Percentiles rank a stretch among this genome's conserved stretches.
Conservation (phyloP, 441 rosid genomes). For the Adansonia madagascariensis region DNA sequence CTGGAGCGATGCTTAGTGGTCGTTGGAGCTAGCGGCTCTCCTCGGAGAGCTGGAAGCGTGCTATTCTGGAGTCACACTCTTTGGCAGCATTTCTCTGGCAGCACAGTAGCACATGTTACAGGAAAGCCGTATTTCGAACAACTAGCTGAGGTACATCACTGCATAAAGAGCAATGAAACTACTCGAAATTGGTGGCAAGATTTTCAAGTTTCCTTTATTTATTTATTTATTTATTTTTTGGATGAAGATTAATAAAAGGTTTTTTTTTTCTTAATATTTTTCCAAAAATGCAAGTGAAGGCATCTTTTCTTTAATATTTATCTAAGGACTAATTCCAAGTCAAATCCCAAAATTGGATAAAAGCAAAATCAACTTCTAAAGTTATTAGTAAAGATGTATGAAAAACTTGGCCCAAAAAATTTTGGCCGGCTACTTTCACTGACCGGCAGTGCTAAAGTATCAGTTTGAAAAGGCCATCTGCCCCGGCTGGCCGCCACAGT, state of each 20-base stretch:
- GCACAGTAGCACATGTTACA: too few species aligned
- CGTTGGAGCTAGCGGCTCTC: too few species aligned
- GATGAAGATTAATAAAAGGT: neutral
- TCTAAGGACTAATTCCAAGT: conserved; percentile 8
- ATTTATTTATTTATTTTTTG: neutral
- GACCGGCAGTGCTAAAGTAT: conserved; percentile 9
- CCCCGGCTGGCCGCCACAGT: neutral
- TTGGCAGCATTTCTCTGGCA: too few species aligned
- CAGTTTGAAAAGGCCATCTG: neutral
- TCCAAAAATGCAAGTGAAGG: neutral
- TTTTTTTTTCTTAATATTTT: neutral
- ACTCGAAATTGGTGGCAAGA: neutral
- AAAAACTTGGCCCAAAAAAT: conserved; percentile 1
- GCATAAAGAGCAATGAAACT: neutral
- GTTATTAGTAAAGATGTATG: neutral
- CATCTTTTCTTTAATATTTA: neutral
- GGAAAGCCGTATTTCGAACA: too few species aligned
- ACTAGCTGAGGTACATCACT: too few species aligned
- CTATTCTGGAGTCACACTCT: too few species aligned
- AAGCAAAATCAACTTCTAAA: neutral
- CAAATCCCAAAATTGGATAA: neutral
- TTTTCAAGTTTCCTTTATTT: neutral
- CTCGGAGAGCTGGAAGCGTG: too few species aligned
- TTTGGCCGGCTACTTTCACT: conserved; percentile 1
- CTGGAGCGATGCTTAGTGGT: too few species aligned